A percentile compares a stretch with the other conserved stretches of the same genome.
phyloP scores from a whole-genome alignment of 345 rosid genomes.

The Sisymbrium altissimum region DNA sequence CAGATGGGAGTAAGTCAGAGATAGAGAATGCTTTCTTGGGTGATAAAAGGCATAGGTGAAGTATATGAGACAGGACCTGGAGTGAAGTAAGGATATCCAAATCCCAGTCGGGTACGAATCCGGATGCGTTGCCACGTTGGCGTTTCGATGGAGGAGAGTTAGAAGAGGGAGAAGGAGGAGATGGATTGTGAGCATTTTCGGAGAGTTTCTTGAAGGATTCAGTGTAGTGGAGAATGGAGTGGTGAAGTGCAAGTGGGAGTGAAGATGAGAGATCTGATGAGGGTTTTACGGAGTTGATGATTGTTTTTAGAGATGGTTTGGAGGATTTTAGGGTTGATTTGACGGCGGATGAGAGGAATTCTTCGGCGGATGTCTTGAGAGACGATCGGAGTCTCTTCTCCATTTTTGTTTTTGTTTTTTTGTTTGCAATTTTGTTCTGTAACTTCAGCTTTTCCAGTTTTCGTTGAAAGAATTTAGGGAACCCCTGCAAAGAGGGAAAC shows the following conservation, averaged over 20 bases:
- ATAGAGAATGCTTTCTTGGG: constrained; percentile 48
- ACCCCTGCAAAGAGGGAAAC: too few relatives aligned
- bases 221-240: constrained; percentile 41
- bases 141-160: constrained; percentile 55
- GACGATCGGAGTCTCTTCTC: constrained; percentile 74
- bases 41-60: constrained; percentile 45
- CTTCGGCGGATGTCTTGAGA: constrained; percentile 66
- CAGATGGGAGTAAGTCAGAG: constrained; percentile 53
- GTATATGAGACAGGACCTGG: constrained; percentile 43
- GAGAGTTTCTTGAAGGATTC: constrained; percentile 34
- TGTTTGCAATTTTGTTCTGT: too few relatives aligned
- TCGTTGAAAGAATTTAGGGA: too few relatives aligned
- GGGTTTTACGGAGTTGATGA: constrained; percentile 48
- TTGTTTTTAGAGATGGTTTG: constrained; percentile 60
- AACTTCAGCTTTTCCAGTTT: too few relatives aligned
- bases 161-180: constrained; percentile 19
- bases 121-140: constrained; percentile 37
- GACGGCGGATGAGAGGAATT: constrained; percentile 55
- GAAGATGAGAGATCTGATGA: constrained; percentile 53
- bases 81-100: constrained; percentile 37
- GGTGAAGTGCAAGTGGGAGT: constrained; percentile 56
- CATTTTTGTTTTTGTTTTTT: constrained; percentile 38
- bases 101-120: constrained; percentile 4
- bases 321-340: constrained; percentile 52
- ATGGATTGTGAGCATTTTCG: constrained; percentile 1